Conservation (phyloP, 2,329 filamentous ascomycete genomes). For the Coniochaeta sp. region DNA sequence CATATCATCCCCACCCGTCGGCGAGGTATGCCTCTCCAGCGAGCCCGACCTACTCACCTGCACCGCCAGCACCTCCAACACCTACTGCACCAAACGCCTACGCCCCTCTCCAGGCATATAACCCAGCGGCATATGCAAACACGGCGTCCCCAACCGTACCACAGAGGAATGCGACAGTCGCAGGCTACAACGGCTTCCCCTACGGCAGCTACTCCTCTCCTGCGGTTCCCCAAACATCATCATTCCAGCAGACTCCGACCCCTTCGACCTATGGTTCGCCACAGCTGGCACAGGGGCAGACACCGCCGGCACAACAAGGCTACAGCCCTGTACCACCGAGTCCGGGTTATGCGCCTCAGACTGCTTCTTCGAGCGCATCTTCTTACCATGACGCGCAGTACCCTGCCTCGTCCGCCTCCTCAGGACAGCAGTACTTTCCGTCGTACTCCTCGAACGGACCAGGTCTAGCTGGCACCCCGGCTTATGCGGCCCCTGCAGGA, state of each 20-base stretch:
- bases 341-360: conserved; percentile 22
- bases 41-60: conserved; percentile 26
- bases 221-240: conserved; percentile 24
- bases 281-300: conserved; percentile 20
- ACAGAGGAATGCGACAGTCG: conserved; percentile 44
- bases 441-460: conserved; percentile 31
- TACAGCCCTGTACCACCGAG: conserved; percentile 35
- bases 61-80: conserved; percentile 36
- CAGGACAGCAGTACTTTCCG: conserved; percentile 22
- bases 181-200: conserved; percentile 37
- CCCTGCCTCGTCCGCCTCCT: conserved; percentile 8
- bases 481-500: conserved; percentile 20
- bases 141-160: conserved; percentile 32
- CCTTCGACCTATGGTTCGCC: conserved; percentile 23
- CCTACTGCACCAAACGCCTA: not conserved
- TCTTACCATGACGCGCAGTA: conserved; percentile 19
- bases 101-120: conserved; percentile 38
- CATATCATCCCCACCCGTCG: conserved; percentile 38
- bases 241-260: conserved; percentile 29
- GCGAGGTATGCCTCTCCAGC: conserved; percentile 29
- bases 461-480: conserved; percentile 25
- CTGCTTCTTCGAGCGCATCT: conserved; percentile 12
- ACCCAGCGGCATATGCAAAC: conserved; percentile 51
- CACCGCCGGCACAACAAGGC: conserved; percentile 21
- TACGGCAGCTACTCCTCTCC: conserved; percentile 32